These are phyloP conservation scores for Barnettozyma pratensis DNA, from an alignment of 805 yeast genomes.

Conservation along the genomic window DNA sequence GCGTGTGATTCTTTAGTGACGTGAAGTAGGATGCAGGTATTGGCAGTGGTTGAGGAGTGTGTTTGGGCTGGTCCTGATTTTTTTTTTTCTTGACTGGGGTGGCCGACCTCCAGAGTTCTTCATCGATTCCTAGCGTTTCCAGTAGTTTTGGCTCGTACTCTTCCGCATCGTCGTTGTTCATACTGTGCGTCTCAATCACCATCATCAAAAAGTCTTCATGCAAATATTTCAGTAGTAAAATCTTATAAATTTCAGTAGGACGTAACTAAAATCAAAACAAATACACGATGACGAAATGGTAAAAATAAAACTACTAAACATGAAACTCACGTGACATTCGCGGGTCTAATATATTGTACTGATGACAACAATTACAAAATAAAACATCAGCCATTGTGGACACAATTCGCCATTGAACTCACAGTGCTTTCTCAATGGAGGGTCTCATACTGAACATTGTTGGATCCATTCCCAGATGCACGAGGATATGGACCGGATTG, in stretches of 20 bases:
- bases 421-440: slow-evolving; percentile 14
- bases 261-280: not conserved
- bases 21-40: slow-evolving; percentile 10
- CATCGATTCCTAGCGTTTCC: slow-evolving; percentile 8
- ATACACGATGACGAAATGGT: not conserved
- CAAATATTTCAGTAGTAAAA: no score
- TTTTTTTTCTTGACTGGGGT: slow-evolving; percentile 4
- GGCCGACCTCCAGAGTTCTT: slow-evolving; percentile 4
- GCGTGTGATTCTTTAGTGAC: slow-evolving; percentile 5
- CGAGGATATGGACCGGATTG: slow-evolving; percentile 16
- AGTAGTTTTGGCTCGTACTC: slow-evolving; percentile 1
- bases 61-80: not conserved
- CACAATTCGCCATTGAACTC: not conserved
- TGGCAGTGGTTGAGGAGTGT: slow-evolving; percentile 2
- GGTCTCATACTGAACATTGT: slow-evolving; percentile 17
- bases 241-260: no score
- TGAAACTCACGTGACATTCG: not conserved
- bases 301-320: not conserved
- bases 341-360: no score
- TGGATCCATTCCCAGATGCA: slow-evolving; percentile 15
- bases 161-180: not conserved
- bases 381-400: not conserved
- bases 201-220: no score
- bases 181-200: not conserved
- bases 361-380: no score